Evolutionary conservation across 257 asterid genomes (phyloP).

Genomic region (Plantago major): DNA sequence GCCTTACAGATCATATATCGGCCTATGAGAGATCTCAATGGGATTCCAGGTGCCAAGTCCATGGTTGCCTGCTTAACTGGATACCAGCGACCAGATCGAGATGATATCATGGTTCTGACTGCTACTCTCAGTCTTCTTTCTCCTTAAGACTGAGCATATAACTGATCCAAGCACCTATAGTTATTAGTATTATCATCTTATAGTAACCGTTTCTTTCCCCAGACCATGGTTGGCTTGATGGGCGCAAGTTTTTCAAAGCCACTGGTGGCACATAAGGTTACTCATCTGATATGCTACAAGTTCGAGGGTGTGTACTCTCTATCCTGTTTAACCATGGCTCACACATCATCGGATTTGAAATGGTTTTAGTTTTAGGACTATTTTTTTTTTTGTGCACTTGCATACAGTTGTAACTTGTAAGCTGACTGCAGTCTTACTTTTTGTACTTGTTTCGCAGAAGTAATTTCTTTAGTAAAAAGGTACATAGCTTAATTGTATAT

Average conservation of each 20-base stretch:
- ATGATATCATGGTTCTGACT: constrained; percentile 71
- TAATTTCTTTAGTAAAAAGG: no score
- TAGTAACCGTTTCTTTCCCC: constrained; percentile 19
- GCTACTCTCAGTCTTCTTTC: constrained; percentile 19
- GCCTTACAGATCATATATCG: constrained; percentile 61
- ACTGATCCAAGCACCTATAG: background rate
- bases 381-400: no score
- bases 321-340: constrained; percentile 2
- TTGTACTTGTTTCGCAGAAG: no score
- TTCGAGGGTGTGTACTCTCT: constrained; percentile 61
- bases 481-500: no score
- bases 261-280: constrained; percentile 65
- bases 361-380: background rate
- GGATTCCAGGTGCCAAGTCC: constrained; percentile 77
- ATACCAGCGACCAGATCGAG: constrained; percentile 65
- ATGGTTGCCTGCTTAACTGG: constrained; percentile 85
- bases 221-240: constrained; percentile 89
- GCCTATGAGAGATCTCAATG: constrained; percentile 64
- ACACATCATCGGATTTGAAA: constrained; percentile 1
- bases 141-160: constrained; percentile 2
- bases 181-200: constrained; percentile 14
- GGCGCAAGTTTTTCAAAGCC: constrained; percentile 91
- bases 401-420: no score
- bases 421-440: no score
- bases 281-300: constrained; percentile 96